Percentiles rank a stretch among this genome's conserved stretches.
Evolutionary conservation across 106 monocot species (phyloP).

Genomic region (Dactylorhiza incarnata): DNA sequence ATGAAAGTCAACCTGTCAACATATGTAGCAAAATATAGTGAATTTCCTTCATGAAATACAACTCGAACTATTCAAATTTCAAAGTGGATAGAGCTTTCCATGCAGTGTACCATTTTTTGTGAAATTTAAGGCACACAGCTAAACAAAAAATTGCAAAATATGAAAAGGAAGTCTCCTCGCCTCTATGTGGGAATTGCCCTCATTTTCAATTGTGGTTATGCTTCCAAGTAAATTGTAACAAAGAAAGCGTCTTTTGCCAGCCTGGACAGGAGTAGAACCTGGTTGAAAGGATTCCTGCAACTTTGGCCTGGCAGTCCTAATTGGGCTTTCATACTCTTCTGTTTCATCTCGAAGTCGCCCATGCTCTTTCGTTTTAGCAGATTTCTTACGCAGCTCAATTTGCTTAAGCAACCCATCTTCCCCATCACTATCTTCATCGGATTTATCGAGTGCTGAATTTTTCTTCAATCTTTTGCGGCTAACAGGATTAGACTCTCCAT

Average conservation of each 20-base stretch:
- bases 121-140: background rate
- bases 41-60: background rate
- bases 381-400: conserved; percentile 55
- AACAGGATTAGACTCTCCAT: conserved; percentile 41
- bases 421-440: conserved; percentile 56
- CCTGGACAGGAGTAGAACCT: conserved; percentile 70
- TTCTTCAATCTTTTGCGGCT: conserved; percentile 55
- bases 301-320: conserved; percentile 17
- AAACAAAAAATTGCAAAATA: background rate
- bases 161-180: conserved; percentile 22
- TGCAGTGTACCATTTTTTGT: background rate
- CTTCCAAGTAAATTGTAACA: conserved; percentile 86
- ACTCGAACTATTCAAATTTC: background rate
- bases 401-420: conserved; percentile 58
- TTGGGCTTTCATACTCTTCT: conserved; percentile 26
- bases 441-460: conserved; percentile 30
- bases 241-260: conserved; percentile 72
- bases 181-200: conserved; percentile 90
- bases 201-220: conserved; percentile 90
- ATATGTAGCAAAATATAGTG: background rate
- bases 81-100: too few species aligned
- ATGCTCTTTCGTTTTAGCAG: conserved; percentile 23
- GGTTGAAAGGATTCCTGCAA: conserved; percentile 87
- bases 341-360: conserved; percentile 10
- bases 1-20: conserved; percentile 86